Base-by-base conservation (phyloP, 2,329 filamentous ascomycete species). In the Paraconiothyrium sp. region DNA sequence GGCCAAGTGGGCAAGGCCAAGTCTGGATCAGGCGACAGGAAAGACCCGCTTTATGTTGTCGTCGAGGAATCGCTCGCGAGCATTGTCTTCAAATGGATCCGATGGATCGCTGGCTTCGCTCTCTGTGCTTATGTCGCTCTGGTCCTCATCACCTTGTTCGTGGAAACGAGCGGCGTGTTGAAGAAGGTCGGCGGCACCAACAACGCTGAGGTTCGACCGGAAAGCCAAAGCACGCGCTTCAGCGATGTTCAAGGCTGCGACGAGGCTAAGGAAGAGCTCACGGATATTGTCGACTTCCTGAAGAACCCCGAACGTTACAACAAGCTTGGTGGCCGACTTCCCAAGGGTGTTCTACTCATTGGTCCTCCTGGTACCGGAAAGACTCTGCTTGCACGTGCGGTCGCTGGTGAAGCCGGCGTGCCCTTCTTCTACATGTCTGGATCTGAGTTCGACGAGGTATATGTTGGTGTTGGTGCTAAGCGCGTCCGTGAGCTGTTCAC, bases 391-490 rank as follows among this genome's bases (percentile, higher is more conserved):
- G 95, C 95, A 65, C 90, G 95, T 73, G 96, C 95, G 58, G 95
- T 99, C 63, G 95, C 95, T 51, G 95, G 95, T 56, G 95, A 99
- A 82, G 94, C 95, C 57, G 95, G 94, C 59, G 95, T 99, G 20
- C 95, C 95, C 1, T 99, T 99, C 85, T 99, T 98, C 85, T 99
- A 97, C 86, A 98, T 99, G 94, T 99, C 95, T 74, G 95, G 95
- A 54, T 97, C 93, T 61, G 95, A 99, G 78, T 99, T 99, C 76
- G 95, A 99, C 74, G 95, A 99, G 80, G 91, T 99, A 56, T 99
- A 97, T 74, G 96, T 99, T 39, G 95, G 95, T 76, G 95, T 99
- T 57, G 93, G 94, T 75, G 93, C 93, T 49, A 97, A 99, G 84
- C 92, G 95, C 74, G 94, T 99, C 52, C 92, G 95, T 61, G 95